Evolutionary conservation across 2,329 filamentous ascomycete species (phyloP), one percentile per base, ranked within the genome.

Genomic region (Chalara sp.): DNA sequence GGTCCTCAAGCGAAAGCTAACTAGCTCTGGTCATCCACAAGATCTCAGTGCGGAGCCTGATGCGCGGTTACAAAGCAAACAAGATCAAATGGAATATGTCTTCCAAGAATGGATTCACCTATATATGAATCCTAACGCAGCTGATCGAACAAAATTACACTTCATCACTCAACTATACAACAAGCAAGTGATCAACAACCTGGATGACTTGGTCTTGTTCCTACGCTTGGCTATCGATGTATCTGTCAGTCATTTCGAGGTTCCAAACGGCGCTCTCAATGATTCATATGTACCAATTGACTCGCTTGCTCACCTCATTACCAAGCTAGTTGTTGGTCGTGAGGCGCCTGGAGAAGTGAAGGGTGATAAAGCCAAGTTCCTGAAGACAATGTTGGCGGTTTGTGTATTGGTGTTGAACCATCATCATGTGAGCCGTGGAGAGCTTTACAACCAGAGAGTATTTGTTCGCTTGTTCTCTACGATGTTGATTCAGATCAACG

Each of bases 101-200:
- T 96, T 99, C 63, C 90, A 92, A 42, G 93, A 99, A 70, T 99
- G 93, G 93, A 80, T 92, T 31, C 83, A 86, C 53, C 78, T 96
- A 6, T 86, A 79, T 70, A 86, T 86, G 67, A 88, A 89, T 60
- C 79, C 83, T n/a, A 82, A 84, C 58, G 81, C 85, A 4, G 83
- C 85, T 4, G 86, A 89, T 55, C 87, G 86, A 63, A 80, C 84
- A 0, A 76, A 83, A 49, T 72, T 79, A 5, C 80, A 87, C 1
- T 97, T 97, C 68, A 80, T 96, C 44, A 83, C 86, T 61, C 92
- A 97, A 67, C 74, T 97, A 63, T 86, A 92, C 61, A 77, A 83
- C 51, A 80, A 80, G 57, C 80, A 86, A 55, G 74, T 93, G 13
- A 80, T 97, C 63, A 80, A 80, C 48, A 82, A 76, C 59, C 81